Evolutionary conservation across 108 stramenopile species (phyloP).

Genomic region (Seminavis robusta): DNA sequence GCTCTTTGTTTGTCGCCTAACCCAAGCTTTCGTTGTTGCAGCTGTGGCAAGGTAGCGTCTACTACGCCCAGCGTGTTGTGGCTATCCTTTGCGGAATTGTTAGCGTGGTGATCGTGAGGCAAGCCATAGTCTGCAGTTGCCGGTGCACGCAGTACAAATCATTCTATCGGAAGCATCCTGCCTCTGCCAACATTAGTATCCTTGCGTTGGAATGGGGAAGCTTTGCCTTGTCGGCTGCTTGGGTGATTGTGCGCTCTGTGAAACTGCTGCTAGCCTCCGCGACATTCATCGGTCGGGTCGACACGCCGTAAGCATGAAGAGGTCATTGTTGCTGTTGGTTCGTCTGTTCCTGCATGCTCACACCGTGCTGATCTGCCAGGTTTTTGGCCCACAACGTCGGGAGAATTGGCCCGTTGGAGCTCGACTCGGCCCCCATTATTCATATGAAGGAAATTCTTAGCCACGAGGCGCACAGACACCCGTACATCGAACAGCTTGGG

Average conservation of each 20-base stretch:
- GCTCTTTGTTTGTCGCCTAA: too few relatives aligned
- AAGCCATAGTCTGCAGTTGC: too few relatives aligned
- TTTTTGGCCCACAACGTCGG: too few relatives aligned
- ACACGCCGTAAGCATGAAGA: too few relatives aligned
- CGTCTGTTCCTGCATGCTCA: too few relatives aligned
- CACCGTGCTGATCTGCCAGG: too few relatives aligned
- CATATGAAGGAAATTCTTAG: conserved; percentile 29
- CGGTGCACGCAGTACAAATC: conserved; percentile 22
- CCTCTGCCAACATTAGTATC: conserved; percentile 16
- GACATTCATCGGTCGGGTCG: conserved; percentile 33
- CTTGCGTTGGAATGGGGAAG: conserved; percentile 35
- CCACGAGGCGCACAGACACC: conserved; percentile 58
- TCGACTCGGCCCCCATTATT: conserved; percentile 21
- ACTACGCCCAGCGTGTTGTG: background rate
- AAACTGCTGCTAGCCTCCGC: conserved; percentile 26
- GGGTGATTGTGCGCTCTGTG: conserved; percentile 23
- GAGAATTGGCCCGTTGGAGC: too few relatives aligned
- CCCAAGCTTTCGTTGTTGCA: too few relatives aligned
- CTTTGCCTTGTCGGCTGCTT: conserved; percentile 27
- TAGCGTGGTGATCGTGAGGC: background rate
- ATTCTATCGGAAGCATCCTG: conserved; percentile 25
- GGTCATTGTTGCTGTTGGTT: too few relatives aligned
- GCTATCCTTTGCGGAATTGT: conserved; percentile 1
- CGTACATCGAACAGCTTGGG: conserved; percentile 56
- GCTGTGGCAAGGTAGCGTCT: background rate